These are phyloP conservation scores for Parsonsia alboflavescens DNA, from an alignment of 257 asterid genomes.

Conservation along the genomic window DNA sequence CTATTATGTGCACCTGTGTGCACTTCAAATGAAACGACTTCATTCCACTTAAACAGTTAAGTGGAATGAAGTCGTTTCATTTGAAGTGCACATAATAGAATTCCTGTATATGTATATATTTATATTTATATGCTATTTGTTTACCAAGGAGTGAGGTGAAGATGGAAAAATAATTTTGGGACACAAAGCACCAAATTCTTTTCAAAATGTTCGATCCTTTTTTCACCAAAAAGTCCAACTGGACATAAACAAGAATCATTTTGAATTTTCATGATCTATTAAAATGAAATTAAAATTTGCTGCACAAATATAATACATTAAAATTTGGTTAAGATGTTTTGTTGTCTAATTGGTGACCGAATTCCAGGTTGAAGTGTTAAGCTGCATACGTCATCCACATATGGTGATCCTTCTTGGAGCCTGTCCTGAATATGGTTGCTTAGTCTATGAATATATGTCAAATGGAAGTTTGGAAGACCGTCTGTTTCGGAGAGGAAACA, in stretches of 20 bases:
- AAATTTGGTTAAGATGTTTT: neutral
- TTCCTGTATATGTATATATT: no score
- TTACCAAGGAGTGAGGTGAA: no score
- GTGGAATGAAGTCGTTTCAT: no score
- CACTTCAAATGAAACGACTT: no score
- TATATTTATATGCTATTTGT: no score
- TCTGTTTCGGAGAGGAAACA: conserved; percentile 53
- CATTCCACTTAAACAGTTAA: no score
- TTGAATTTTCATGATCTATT: neutral
- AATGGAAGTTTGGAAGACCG: conserved; percentile 92
- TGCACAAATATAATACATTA: neutral
- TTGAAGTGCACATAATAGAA: no score
- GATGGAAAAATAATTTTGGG: no score
- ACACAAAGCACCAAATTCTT: no score
- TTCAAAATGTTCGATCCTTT: no score
- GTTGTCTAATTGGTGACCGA: neutral
- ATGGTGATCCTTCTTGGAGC: conserved; percentile 98
- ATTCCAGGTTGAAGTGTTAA: conserved; percentile 70
- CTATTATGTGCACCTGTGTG: no score
- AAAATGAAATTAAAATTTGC: no score
- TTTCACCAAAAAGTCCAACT: neutral
- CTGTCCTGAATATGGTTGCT: conserved; percentile 93
- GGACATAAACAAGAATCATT: neutral
- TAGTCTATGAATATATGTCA: conserved; percentile 84
- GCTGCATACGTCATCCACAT: conserved; percentile 91